Base-by-base conservation (phyloP, 1,139 yeast species). In the Pichia sp. region DNA sequence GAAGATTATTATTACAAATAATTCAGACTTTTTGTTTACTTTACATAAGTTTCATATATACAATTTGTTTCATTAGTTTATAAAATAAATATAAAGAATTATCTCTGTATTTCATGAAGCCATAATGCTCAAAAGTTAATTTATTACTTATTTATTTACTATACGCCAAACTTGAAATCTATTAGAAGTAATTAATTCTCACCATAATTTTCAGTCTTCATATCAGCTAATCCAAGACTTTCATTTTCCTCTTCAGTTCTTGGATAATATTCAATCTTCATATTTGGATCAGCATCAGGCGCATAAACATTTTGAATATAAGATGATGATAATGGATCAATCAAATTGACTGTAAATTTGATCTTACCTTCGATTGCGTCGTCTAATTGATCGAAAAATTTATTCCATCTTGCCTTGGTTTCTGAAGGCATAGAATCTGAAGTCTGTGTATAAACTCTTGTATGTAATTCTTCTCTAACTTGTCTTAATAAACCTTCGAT, bases 301-400 rank as follows among this genome's bases (percentile, higher is more conserved):
- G 99, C 99, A 63, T 89, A 94, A 12, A 90, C 95, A 64, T 94
- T 94, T 69, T 94, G 99, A 56, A 94, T 85, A 63, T 94, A 94
- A 0, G 97, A 88, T 7, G 95, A 82, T 23, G 97, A 96, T 62
- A 92, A 70, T 8, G 99, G 98, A 68, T 94, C 99, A 55, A 80
- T 88, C 95, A 94, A 85, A 37, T 78, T 66, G 39, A 94, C 76
- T 3, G 97, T 90, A 68, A 94, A 90, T 44, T 85, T 83, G 48
- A 80, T 73, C 56, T 85, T 80, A 43, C 97, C 98, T 41, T 77
- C 86, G 46, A 82, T 72, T n/a, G 97, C 98, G 48, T 79, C 79
- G 56, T 85, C 80, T 59, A 94, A 73, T 50, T 77, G 76, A 18
- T 77, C 81, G 56, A 94, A 82, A 67, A 94, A 94, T 0, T 72